phyloP scores from a whole-genome alignment of 106 monocot genomes.

The Acanthochlamys bracteata region DNA sequence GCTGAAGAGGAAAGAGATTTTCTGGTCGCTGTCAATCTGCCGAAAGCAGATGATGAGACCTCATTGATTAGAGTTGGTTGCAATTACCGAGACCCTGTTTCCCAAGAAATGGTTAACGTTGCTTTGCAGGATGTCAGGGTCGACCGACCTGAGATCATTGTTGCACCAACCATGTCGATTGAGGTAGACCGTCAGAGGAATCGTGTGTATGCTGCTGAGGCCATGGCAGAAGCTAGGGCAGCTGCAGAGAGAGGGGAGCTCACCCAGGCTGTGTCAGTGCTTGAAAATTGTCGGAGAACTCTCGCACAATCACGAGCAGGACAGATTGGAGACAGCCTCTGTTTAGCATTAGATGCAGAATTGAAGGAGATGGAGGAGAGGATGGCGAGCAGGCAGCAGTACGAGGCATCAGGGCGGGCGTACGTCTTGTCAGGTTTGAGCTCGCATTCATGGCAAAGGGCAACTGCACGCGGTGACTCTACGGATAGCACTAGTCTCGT shows the following conservation, averaged over 20 bases:
- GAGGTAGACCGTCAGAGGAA: slow-evolving; percentile 81
- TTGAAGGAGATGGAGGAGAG: slow-evolving; percentile 87
- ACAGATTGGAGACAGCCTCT: slow-evolving; percentile 44
- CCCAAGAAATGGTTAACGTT: slow-evolving; percentile 24
- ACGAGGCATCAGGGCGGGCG: slow-evolving; percentile 78
- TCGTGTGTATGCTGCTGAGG: slow-evolving; percentile 65
- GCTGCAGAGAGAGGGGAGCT: slow-evolving; percentile 66
- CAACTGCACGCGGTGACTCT: slow-evolving; percentile 76
- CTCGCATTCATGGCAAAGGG: slow-evolving; percentile 95
- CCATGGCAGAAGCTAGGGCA: slow-evolving; percentile 54
- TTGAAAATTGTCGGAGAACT: slow-evolving; percentile 34
- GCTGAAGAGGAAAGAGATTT: slow-evolving; percentile 90
- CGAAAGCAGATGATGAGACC: slow-evolving; percentile 21
- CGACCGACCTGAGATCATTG: slow-evolving; percentile 21
- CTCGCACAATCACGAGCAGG: slow-evolving; percentile 39
- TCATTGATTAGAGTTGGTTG: slow-evolving; percentile 40
- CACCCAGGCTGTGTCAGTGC: slow-evolving; percentile 43
- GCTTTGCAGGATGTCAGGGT: slow-evolving; percentile 28
- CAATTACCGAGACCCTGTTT: slow-evolving; percentile 42
- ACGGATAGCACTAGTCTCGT: slow-evolving; percentile 46
- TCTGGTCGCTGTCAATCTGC: slow-evolving; percentile 54
- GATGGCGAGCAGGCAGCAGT: slow-evolving; percentile 66
- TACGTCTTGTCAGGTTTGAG: slow-evolving; percentile 86
- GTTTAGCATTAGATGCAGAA: slow-evolving; percentile 55
- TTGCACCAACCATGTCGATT: slow-evolving; percentile 22